Evolutionary conservation across 2,329 filamentous ascomycete genomes (phyloP).

Genomic region (Mariannaea elegans): DNA sequence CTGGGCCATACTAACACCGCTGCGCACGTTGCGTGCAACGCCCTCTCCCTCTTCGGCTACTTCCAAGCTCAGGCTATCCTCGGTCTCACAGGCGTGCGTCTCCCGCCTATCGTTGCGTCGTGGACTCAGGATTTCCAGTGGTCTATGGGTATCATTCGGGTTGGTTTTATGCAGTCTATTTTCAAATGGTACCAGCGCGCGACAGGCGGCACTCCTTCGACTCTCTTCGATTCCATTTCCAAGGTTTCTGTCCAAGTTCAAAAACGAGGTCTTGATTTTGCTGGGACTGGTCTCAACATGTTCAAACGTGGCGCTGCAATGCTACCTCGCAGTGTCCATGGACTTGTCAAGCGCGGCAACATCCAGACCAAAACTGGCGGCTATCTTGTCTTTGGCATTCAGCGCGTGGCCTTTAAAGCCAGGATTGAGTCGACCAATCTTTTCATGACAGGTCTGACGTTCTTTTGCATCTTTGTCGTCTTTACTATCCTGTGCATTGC

Average conservation of each 20-base stretch:
- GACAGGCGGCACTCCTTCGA: slow-evolving; percentile 86
- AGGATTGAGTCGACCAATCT: slow-evolving; percentile 90
- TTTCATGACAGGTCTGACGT: slow-evolving; percentile 89
- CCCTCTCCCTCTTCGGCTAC: slow-evolving; percentile 91
- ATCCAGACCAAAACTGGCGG: slow-evolving; percentile 63
- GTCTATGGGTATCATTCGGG: slow-evolving; percentile 94
- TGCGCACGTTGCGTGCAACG: slow-evolving; percentile 92
- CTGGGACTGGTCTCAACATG: slow-evolving; percentile 52
- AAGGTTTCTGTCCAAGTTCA: slow-evolving; percentile 85
- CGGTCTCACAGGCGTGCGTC: slow-evolving; percentile 80
- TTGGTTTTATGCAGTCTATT: slow-evolving; percentile 87
- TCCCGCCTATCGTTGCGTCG: slow-evolving; percentile 87
- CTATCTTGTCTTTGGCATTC: slow-evolving; percentile 79
- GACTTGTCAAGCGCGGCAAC: slow-evolving; percentile 63
- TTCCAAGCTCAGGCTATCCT: slow-evolving; percentile 95
- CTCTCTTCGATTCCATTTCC: slow-evolving; percentile 76
- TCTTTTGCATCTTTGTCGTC: slow-evolving; percentile 86
- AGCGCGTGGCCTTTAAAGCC: slow-evolving; percentile 87
- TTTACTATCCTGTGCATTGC: slow-evolving; percentile 77
- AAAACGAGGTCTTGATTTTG: slow-evolving; percentile 61
- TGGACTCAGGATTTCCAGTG: slow-evolving; percentile 99
- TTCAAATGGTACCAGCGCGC: slow-evolving; percentile 96
- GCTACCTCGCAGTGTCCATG: slow-evolving; percentile 54
- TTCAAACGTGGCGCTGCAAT: slow-evolving; percentile 65
- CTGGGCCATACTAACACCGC: slow-evolving; percentile 93